Conservation (phyloP, 2,329 filamentous ascomycete species). For the Aspergillus transmontanensis region DNA sequence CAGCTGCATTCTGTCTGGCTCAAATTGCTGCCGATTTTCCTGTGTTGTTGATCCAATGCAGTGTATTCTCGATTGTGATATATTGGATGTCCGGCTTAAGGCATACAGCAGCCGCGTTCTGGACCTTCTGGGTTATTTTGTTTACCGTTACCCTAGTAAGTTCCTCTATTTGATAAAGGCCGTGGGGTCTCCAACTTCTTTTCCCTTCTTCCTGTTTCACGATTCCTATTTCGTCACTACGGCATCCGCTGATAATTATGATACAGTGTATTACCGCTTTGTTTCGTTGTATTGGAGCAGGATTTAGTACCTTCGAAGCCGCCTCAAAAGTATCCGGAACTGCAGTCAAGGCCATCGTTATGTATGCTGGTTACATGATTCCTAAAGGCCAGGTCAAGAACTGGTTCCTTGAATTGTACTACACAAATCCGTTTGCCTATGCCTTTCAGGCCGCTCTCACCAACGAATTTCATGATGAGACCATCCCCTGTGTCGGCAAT, state of each 20-base stretch:
- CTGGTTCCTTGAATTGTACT: constrained; percentile 54
- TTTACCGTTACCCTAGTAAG: constrained; percentile 51
- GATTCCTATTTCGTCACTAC: too few relatives aligned
- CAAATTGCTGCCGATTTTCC: constrained; percentile 55
- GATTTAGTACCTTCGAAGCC: constrained; percentile 59
- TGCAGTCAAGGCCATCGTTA: constrained; percentile 38
- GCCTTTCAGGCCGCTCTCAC: constrained; percentile 42
- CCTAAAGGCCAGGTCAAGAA: constrained; percentile 53
- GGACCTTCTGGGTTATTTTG: constrained; percentile 62
- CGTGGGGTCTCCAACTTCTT: too few relatives aligned
- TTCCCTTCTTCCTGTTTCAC: too few relatives aligned
- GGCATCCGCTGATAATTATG: not conserved
- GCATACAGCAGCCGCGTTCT: constrained; percentile 56
- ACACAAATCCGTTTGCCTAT: constrained; percentile 43
- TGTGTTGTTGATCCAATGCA: constrained; percentile 62
- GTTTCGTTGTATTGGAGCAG: constrained; percentile 60
- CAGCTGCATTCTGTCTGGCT: constrained; percentile 48
- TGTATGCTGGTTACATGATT: constrained; percentile 49
- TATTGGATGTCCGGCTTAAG: constrained; percentile 67
- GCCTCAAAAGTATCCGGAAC: constrained; percentile 57
- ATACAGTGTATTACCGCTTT: constrained; percentile 58
- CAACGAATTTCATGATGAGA: constrained; percentile 36
- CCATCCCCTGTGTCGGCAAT: constrained; percentile 34
- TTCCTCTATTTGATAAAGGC: too few relatives aligned
- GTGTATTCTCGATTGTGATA: constrained; percentile 59